Evolutionary conservation across 768 basidiomycete genomes (phyloP).

Genomic region (Hydnomerulius pinastri): DNA sequence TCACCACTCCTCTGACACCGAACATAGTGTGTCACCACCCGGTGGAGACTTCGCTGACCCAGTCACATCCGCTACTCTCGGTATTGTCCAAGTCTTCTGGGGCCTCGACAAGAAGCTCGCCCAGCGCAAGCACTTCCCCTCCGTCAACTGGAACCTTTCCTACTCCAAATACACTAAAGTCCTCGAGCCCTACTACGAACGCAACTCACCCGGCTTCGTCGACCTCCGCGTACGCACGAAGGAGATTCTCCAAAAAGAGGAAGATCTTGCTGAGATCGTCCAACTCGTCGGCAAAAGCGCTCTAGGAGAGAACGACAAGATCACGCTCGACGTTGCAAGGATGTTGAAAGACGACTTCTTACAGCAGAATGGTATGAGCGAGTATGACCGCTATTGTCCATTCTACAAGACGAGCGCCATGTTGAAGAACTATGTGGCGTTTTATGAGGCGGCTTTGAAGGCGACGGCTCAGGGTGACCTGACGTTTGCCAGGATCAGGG

Average conservation of each 20-base stretch:
- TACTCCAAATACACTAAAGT: slow-evolving; percentile 98
- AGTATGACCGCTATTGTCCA: slow-evolving; percentile 95
- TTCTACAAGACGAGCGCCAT: slow-evolving; percentile 99
- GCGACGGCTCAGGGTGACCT: slow-evolving; percentile 82
- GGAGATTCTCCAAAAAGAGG: slow-evolving; percentile 98
- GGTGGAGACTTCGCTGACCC: slow-evolving; percentile 99
- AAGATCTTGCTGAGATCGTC: slow-evolving; percentile 97
- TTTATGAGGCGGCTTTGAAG: slow-evolving; percentile 88
- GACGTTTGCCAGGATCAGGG: slow-evolving; percentile 86
- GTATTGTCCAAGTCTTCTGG: slow-evolving; percentile 99
- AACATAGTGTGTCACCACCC: slow-evolving; percentile 87
- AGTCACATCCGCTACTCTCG: slow-evolving; percentile 94
- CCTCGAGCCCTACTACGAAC: slow-evolving; percentile 90
- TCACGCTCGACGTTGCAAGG: slow-evolving; percentile 93
- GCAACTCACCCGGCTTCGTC: slow-evolving; percentile 90
- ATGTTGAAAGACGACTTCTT: slow-evolving; percentile 98
- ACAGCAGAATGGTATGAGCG: slow-evolving; percentile 98
- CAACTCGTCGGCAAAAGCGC: slow-evolving; percentile 99
- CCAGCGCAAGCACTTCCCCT: slow-evolving; percentile 98
- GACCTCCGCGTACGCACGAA: slow-evolving; percentile 90
- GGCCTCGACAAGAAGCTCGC: slow-evolving; percentile 99
- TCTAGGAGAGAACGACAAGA: slow-evolving; percentile 96
- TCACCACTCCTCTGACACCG: slow-evolving; percentile 11
- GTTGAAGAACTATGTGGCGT: slow-evolving; percentile 92
- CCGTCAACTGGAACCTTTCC: slow-evolving; percentile 99